Base-by-base conservation (phyloP, 257 asterid species). In the Scutellaria barbata region DNA sequence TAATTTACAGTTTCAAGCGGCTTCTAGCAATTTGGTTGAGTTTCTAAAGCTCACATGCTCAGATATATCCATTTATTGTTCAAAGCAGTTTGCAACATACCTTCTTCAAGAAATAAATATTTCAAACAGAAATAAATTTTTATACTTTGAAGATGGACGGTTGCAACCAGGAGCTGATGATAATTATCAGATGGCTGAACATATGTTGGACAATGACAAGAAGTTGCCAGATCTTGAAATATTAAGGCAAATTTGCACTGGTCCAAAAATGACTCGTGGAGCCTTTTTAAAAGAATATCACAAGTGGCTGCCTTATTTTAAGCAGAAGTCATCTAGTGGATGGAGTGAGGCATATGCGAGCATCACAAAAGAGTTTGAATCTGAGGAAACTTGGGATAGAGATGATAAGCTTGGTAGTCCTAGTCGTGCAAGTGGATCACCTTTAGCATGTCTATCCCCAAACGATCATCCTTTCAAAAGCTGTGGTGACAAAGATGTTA, bases 401-500 rank as follows among this genome's bases (percentile, higher is more conserved):
- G 95, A 91, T 74, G 90, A 88, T 76, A 82, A 75, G 71, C 75
- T 75, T 70, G 87, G 81, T 68, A 88, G 92, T 78, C 90, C 92
- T 45, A 67, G 79, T 64, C 85, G 76, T 73, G 82, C 86, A 51
- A 85, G 82, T 56, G 96, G 97, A 76, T 93, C 98, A 25, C 98
- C 98, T 77, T 77, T 84, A 80, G 94, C 98, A 57, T 89, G 92
- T 75, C 79, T 88, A 48, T 79, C 92, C 17, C 95, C 99, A 47
- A 86, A 86, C 79, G 93, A 86, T 82, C 96, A 91, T 85, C 96
- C 96, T 80, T 88, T 94, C 74, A 78, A 84, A 81, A 81, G 81
- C 83, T 82, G 77, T 17, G 83, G 89, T 71, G 84, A 80, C 71
- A 82, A 87, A 65, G 89, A 76, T 76, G 35, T 81, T 61, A 37